Conservation (phyloP, 257 asterid species). For the Fraxinus excelsior region DNA sequence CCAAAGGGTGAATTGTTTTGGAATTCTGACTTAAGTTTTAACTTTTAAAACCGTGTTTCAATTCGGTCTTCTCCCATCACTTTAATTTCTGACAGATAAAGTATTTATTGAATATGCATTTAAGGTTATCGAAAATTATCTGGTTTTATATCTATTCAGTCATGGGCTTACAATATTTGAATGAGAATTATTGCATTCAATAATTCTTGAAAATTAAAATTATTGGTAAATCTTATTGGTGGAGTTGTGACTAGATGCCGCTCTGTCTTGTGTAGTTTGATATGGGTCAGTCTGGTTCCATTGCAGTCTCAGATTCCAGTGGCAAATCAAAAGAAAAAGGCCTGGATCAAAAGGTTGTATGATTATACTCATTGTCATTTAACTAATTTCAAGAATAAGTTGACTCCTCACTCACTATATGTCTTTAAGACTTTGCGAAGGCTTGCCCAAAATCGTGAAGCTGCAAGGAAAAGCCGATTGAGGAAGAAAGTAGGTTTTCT, state of each 20-base stretch:
- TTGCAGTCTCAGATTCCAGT: conserved; percentile 48
- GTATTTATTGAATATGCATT: not conserved
- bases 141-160: not conserved
- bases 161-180: not conserved
- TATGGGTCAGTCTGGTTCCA: conserved; percentile 55
- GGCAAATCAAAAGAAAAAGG: conserved; percentile 36
- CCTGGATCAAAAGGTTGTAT: conserved; percentile 53
- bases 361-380: not conserved
- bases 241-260: conserved; percentile 29
- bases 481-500: conserved; percentile 32
- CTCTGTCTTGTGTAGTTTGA: conserved; percentile 55
- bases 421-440: conserved; percentile 18
- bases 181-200: not conserved
- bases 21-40: not conserved
- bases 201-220: not conserved
- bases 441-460: conserved; percentile 29
- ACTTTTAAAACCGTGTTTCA: not conserved
- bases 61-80: not conserved
- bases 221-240: conserved; percentile 15
- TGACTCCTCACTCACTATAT: not conserved
- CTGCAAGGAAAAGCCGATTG: conserved; percentile 28
- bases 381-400: not conserved
- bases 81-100: too few species aligned
- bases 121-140: not conserved
- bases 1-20: conserved; percentile 26